Percentiles rank a stretch among this genome's conserved stretches.
These are phyloP conservation scores for Phytophthora tentaculata DNA, from an alignment of 352 stramenopile genomes.

Conservation along the genomic window DNA sequence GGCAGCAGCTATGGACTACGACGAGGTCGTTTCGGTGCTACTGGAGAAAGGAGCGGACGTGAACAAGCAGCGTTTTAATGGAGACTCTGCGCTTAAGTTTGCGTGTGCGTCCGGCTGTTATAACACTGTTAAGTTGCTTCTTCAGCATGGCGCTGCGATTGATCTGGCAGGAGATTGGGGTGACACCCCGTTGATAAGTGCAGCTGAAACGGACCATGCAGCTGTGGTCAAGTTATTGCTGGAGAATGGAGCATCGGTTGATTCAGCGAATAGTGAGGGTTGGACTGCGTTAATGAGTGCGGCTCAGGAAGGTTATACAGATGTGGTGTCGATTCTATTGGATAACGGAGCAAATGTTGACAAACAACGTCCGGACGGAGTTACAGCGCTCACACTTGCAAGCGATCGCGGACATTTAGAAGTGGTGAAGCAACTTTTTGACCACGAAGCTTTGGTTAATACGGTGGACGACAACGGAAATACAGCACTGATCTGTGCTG, in stretches of 20 bases:
- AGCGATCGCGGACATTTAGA: neutral
- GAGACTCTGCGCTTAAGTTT: slow-evolving; percentile 1
- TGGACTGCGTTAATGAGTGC: slow-evolving; percentile 13
- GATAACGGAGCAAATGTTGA: slow-evolving; percentile 11
- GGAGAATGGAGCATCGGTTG: slow-evolving; percentile 1
- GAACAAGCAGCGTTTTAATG: slow-evolving; percentile 7
- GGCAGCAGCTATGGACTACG: neutral
- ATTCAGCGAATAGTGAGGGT: neutral
- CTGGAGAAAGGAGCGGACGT: slow-evolving; percentile 10
- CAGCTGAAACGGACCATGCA: slow-evolving; percentile 1
- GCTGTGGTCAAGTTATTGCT: slow-evolving; percentile 8
- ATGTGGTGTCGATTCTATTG: slow-evolving; percentile 6
- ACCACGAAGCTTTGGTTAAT: slow-evolving; percentile 5
- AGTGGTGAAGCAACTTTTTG: slow-evolving; percentile 6
- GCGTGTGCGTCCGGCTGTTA: neutral
- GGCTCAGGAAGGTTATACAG: neutral
- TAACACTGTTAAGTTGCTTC: slow-evolving; percentile 6
- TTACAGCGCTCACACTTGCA: slow-evolving; percentile 4
- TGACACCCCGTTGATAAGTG: slow-evolving; percentile 8
- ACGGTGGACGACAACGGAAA: slow-evolving; percentile 4
- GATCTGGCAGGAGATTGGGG: slow-evolving; percentile 9
- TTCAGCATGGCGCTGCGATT: slow-evolving; percentile 15
- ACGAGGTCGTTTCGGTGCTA: slow-evolving; percentile 1
- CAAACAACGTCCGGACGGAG: neutral
- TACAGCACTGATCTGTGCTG: slow-evolving; percentile 13